Evolutionary conservation across 2,329 filamentous ascomycete genomes (phyloP), one percentile per base, ranked within the genome.

Genomic region (Aspergillus quadrilineatus): DNA sequence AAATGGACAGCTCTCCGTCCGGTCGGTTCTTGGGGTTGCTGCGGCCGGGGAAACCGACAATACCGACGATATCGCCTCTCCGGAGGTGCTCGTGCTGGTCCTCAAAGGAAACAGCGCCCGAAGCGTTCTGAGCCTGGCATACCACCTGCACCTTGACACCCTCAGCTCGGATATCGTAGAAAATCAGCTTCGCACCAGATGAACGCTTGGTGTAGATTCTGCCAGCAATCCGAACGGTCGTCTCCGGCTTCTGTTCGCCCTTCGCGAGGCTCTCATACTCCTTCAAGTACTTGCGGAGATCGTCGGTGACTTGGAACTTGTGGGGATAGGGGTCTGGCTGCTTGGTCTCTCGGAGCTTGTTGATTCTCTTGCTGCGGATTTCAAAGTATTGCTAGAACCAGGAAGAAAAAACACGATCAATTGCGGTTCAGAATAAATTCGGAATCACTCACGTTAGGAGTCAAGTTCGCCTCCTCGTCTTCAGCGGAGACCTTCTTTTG

Each of bases 1-100:
- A 96, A 73, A 99, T 91, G 42, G 91, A 96, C 50, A 99, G 83
- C 77, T 99, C 93, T 62, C 94, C 94, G 65, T 92, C 89, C 69
- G 88, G 85, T 63, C 91, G 84, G 77, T 86, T 94, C 85, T 94
- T 94, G 66, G 94, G 94, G 63, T 87, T 88, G 42, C 92, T 97
- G 57, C 92, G 80, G 59, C 90, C 90, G 6, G 92, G 89, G 75
- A 86, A 94, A 53, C 92, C 92, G 60, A 90, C 82, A 63, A 96
- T 85, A 58, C 93, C 94, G 67, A 99, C 89, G 64, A 96, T 90
- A 74, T 99, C 95, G 73, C 94, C 95, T 74, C 93, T 83, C 64
- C 92, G 87, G 59, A 99, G 83, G 73, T 89, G 83, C 68, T 96
- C 88, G 72, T 99, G 94, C 78, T 97, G 93, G 58, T 89, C 85